Base-by-base conservation (phyloP, 331 rosid genomes). In the Saraca asoca region DNA sequence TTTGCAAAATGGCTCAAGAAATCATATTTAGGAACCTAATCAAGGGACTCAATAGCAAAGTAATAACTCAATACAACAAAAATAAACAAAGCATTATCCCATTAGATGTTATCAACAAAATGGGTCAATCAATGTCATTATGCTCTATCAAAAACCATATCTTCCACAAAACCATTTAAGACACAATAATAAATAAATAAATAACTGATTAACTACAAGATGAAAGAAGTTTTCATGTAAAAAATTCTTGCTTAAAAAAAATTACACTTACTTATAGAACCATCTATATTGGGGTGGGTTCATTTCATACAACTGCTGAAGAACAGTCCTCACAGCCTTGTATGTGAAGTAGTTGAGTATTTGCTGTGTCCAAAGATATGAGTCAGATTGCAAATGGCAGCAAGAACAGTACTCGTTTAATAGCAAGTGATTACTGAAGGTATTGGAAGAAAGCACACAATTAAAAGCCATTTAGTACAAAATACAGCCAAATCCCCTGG, bases 261-360 rank as follows among this genome's bases (percentile, higher is more conserved):
- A 71, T 15, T 60, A 46, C 29, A 86, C 98, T 81, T 86, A 93
- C 98, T 93, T 83, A 15, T 93, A 93, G 58, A 93, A 79, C 95
- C 95, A 93, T 56, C 86, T 84, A 76, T 93, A 90, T 35, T 88
- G 80, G 5, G 95, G 90, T 0, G 98, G 98, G 9, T 93, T 93
- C 97, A 93, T 93, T 82, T 93, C 98, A 69, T 93, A 84, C 34
- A 93, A 73, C 74, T 93, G 98, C 77, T 78, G 87, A 78, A 93
- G 81, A 53, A 93, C 97, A 44, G 96, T 92, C 88, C 96, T 84
- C 80, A 86, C 98, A 66, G 98, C 98, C 80, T 90, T 90, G 78
- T 79, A 79, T 7, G 98, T 93, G 83, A 93, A 93, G 71, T 93
- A 93, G 76, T 90, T 93, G 82, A 93, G 83, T 59, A 90, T 2